These are phyloP conservation scores for Magnusiomyces fungicola DNA, from an alignment of 1,139 yeast species.

Conservation along the genomic window DNA sequence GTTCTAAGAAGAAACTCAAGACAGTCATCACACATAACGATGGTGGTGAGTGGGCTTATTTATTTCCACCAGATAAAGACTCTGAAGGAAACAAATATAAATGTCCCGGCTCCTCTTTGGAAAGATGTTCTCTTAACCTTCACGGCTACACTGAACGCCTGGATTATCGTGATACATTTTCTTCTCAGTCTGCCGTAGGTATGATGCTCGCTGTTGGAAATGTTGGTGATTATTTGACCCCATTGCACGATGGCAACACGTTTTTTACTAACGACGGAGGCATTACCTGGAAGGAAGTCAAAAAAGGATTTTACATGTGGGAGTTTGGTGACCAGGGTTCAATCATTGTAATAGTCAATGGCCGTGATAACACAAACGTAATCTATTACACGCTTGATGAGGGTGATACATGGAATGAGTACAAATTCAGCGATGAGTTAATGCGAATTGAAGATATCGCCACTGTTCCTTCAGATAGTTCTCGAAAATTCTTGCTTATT, in stretches of 20 bases:
- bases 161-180: conserved; percentile 76
- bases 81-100: conserved; percentile 50
- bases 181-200: conserved; percentile 88
- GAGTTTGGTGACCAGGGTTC: conserved; percentile 96
- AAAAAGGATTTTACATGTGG: conserved; percentile 77
- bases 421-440: conserved; percentile 51
- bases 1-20: conserved; percentile 49
- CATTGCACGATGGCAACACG: conserved; percentile 51
- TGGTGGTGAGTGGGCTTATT: conserved; percentile 78
- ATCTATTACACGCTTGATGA: conserved; percentile 67
- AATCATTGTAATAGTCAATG: conserved; percentile 62
- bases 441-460: conserved; percentile 64
- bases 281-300: conserved; percentile 72
- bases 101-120: conserved; percentile 40
- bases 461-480: conserved; percentile 86
- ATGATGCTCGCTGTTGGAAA: conserved; percentile 82
- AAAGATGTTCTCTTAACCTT: conserved; percentile 71
- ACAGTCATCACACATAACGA: conserved; percentile 81
- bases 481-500: conserved; percentile 61
- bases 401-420: conserved; percentile 70
- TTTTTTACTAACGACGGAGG: conserved; percentile 87
- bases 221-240: conserved; percentile 60
- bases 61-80: conserved; percentile 61
- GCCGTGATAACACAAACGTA: conserved; percentile 48
- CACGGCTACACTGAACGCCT: conserved; percentile 88